phyloP scores from a whole-genome alignment of 768 basidiomycete species.

The Boletus coccyginus region DNA sequence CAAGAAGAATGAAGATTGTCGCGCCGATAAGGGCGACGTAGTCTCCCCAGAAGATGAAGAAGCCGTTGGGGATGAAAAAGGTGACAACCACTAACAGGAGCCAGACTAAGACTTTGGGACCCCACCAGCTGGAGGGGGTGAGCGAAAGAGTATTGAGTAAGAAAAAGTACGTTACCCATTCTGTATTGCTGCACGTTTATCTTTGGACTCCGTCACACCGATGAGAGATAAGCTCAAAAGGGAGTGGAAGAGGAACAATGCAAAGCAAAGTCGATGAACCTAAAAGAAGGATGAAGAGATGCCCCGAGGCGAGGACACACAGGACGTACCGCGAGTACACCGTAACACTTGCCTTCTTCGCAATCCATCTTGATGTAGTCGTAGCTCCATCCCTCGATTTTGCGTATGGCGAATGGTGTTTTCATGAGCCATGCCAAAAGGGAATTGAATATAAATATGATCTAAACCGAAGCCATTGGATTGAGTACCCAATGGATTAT shows the following conservation, averaged over 20 bases:
- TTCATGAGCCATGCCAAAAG: constrained; percentile 98
- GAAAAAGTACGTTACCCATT: constrained; percentile 67
- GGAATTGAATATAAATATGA: constrained; percentile 94
- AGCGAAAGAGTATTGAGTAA: constrained; percentile 9
- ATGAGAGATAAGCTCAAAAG: constrained; percentile 77
- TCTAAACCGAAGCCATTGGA: constrained; percentile 40
- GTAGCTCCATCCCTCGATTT: constrained; percentile 89
- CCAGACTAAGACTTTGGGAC: constrained; percentile 92
- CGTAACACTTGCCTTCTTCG: constrained; percentile 89
- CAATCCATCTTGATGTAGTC: constrained; percentile 99
- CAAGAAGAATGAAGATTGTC: constrained; percentile 92
- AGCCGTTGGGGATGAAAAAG: constrained; percentile 94
- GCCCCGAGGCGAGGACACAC: not conserved
- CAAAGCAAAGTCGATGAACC: constrained; percentile 97
- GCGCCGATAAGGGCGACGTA: constrained; percentile 91
- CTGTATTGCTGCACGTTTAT: constrained; percentile 93
- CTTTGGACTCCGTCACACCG: constrained; percentile 85
- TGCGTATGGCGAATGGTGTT: constrained; percentile 80
- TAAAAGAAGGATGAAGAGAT: constrained; percentile 24
- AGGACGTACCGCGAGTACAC: constrained; percentile 81
- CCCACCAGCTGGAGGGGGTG: constrained; percentile 81
- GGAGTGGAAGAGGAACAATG: constrained; percentile 84
- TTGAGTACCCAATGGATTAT: not conserved
- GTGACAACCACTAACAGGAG: constrained; percentile 73
- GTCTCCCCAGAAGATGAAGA: constrained; percentile 99